Conservation (phyloP, 2,329 filamentous ascomycete genomes). For the Trichophyton schoenleinii region DNA sequence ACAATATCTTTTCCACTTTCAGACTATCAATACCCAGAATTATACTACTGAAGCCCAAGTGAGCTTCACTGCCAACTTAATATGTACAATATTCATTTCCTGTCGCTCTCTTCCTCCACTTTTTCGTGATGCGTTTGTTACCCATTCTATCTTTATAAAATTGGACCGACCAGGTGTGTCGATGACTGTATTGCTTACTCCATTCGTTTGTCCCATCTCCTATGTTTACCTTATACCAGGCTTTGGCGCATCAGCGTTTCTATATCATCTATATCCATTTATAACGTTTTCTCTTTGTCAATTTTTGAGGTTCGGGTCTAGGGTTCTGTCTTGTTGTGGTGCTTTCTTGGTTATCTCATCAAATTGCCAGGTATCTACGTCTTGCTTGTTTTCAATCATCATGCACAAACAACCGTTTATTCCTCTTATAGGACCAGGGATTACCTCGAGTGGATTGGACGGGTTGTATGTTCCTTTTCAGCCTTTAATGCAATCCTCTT, state of each 20-base stretch:
- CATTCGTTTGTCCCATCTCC: neutral
- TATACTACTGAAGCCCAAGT: neutral
- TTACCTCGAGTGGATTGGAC: neutral
- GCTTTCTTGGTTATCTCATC: neutral
- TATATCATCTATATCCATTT: neutral
- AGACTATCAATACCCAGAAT: neutral
- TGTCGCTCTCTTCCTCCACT: neutral
- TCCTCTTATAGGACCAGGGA: neutral
- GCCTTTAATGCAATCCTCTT: neutral
- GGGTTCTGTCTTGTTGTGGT: neutral
- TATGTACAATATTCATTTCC: conserved; percentile 1
- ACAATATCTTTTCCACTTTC: neutral
- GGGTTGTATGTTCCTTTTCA: neutral
- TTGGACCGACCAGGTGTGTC: neutral
- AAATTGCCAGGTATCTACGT: neutral
- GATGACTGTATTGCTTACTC: neutral
- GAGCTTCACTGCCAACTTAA: neutral
- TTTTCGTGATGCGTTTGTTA: neutral
- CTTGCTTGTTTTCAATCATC: neutral
- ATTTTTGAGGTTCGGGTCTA: neutral
- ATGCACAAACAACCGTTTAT: neutral
- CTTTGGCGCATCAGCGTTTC: neutral
- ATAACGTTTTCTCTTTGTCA: neutral
- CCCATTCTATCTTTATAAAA: neutral
- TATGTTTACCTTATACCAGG: neutral